phyloP scores from a whole-genome alignment of 768 basidiomycete species.

The Xerocomus spinulosus region DNA sequence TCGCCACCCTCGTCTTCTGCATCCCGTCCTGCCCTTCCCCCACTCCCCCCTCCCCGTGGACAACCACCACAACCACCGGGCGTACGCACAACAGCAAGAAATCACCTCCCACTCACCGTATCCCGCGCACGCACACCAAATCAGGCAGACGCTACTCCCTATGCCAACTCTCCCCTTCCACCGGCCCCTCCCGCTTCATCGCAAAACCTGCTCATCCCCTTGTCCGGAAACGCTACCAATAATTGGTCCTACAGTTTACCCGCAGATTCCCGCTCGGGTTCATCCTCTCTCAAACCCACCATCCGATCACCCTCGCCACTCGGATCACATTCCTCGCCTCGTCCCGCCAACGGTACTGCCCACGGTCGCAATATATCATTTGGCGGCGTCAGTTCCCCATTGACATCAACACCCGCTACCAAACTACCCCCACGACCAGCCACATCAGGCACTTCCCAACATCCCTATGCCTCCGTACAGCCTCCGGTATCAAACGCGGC shows the following conservation, averaged over 20 bases:
- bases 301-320: constrained; percentile 36
- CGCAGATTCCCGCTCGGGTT: constrained; percentile 55
- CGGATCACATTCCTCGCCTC: constrained; percentile 23
- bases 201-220: constrained; percentile 42
- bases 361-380: constrained; percentile 54
- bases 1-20: constrained; percentile 13
- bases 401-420: constrained; percentile 28
- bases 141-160: constrained; percentile 48
- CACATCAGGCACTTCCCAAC: constrained; percentile 40
- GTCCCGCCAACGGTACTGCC: constrained; percentile 40
- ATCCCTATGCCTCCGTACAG: constrained; percentile 60
- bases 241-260: constrained; percentile 55
- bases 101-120: constrained; percentile 35
- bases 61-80: constrained; percentile 55
- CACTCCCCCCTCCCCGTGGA: constrained; percentile 52
- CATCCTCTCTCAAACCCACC: constrained; percentile 37
- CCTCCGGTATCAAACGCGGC: constrained; percentile 36
- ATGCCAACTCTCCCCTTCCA: constrained; percentile 41
- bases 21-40: constrained; percentile 31
- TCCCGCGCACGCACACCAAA: constrained; percentile 48
- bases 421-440: constrained; percentile 46
- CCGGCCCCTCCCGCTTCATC: constrained; percentile 25
- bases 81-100: constrained; percentile 31
- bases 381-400: constrained; percentile 41
- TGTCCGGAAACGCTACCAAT: constrained; percentile 23